A percentile compares a stretch with the other conserved stretches of the same genome.
phyloP scores from a whole-genome alignment of 768 basidiomycete genomes.

The Russula olivacea region DNA sequence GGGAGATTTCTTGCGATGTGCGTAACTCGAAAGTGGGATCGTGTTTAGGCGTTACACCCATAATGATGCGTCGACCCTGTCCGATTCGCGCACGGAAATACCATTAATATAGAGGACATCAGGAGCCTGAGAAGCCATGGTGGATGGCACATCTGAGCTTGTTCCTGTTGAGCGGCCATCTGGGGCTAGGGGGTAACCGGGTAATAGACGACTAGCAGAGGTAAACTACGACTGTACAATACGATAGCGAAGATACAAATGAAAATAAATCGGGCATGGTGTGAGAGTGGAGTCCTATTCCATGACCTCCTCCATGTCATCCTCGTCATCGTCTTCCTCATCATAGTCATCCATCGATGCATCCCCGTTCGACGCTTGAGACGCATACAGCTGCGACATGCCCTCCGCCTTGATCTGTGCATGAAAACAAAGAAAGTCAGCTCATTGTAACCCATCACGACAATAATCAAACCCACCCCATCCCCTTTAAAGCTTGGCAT shows the following conservation, averaged over 20 bases:
- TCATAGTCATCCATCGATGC: slow-evolving; percentile 50
- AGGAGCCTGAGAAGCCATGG: too few relatives aligned
- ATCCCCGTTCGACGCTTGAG: slow-evolving; percentile 27
- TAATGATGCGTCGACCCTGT: not conserved
- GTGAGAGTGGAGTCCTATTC: slow-evolving; percentile 35
- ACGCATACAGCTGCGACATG: slow-evolving; percentile 29
- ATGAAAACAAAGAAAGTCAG: slow-evolving; percentile 13
- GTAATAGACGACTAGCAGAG: too few relatives aligned
- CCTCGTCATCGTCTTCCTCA: slow-evolving; percentile 52
- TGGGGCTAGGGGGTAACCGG: too few relatives aligned
- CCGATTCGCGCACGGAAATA: too few relatives aligned
- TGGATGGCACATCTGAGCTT: too few relatives aligned
- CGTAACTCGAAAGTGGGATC: not conserved
- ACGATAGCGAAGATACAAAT: slow-evolving; percentile 1
- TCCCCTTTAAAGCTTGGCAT: slow-evolving; percentile 65
- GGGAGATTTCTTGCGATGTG: not conserved
- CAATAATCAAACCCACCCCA: slow-evolving; percentile 38
- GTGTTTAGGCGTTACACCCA: not conserved
- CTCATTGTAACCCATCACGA: not conserved
- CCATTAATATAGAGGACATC: too few relatives aligned
- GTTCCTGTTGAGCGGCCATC: too few relatives aligned
- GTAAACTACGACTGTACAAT: not conserved
- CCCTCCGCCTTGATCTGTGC: slow-evolving; percentile 33
- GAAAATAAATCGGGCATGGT: not conserved
- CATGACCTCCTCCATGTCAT: slow-evolving; percentile 65